These are phyloP conservation scores for Fusarium nurragi DNA, from an alignment of 2,329 filamentous ascomycete species.

Conservation along the genomic window DNA sequence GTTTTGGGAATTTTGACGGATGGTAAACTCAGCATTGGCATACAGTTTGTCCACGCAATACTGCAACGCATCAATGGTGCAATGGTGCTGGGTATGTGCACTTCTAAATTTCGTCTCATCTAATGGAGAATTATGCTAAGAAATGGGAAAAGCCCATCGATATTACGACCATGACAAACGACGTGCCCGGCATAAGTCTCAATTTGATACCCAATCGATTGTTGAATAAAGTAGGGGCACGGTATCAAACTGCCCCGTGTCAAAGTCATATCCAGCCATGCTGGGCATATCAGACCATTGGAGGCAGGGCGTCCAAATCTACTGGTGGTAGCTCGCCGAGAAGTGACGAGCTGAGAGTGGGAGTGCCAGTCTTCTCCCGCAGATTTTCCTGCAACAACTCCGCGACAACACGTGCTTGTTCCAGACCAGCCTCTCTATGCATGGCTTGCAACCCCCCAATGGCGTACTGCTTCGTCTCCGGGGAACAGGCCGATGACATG, in stretches of 20 bases:
- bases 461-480: conserved; percentile 55
- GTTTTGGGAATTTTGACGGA: conserved; percentile 93
- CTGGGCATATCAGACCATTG: conserved; percentile 40
- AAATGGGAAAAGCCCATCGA: conserved; percentile 10
- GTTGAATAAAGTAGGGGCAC: conserved; percentile 1
- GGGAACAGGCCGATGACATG: conserved; percentile 57
- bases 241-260: not conserved
- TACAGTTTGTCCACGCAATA: not conserved
- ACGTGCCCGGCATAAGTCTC: conserved; percentile 10
- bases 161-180: conserved; percentile 14
- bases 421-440: conserved; percentile 56
- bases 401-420: conserved; percentile 57
- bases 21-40: conserved; percentile 66
- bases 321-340: conserved; percentile 43
- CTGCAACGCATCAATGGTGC: conserved; percentile 4
- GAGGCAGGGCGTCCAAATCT: conserved; percentile 38
- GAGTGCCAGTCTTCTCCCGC: conserved; percentile 39
- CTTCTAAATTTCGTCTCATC: conserved; percentile 16
- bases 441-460: conserved; percentile 57
- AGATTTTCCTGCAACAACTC: conserved; percentile 49
- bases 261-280: not conserved
- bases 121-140: conserved; percentile 32
- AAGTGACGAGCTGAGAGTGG: not conserved
- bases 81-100: conserved; percentile 30
- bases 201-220: conserved; percentile 4